Evolutionary conservation across 2,329 filamentous ascomycete species (phyloP), one percentile per base, ranked within the genome.

Genomic region (Colletotrichum brevisporum): DNA sequence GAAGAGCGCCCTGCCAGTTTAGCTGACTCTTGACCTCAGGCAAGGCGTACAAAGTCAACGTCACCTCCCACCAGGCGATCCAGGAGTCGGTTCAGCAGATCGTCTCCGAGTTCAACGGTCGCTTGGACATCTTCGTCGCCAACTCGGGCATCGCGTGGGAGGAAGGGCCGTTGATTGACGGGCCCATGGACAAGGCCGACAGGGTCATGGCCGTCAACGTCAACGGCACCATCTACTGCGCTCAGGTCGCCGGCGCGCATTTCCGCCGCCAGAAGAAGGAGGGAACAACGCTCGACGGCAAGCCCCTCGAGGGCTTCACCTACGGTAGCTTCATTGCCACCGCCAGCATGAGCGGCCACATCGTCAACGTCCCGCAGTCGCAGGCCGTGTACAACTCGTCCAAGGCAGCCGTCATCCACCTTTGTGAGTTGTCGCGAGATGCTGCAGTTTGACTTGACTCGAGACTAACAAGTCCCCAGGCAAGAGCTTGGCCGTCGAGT

Each of bases 81-180:
- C 80, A 86, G 43, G 76, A 80, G 16, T 83, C 85, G 10, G 83
- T 91, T 48, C 79, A 85, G 69, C 78, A 82, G 8, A 86, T 88
- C 71, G 81, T 90, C 51, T 77, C 83, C 68, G 92, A 95, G 16
- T 92, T 95, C 81, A 90, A 92, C 76, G 90, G 90, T 68, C 88
- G 92, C 5, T 87, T 95, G 9, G 93, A 95, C 75, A 84, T 94
- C 73, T 94, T 95, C 74, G 88, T 95, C 52, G 92, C 93, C 73
- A 95, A 96, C 77, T 90, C 91, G 15, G 92, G 92, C 59, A 90
- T 94, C 61, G 86, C 90, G 0, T 95, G 92, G 92, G 90, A 87
- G 2, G 85, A 93, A 68, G 91, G 91, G 0, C 78, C 89, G 9
- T 89, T 92, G 76, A 83, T 93, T 43, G 90, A 93, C 70, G 91